phyloP scores from a whole-genome alignment of 176 grass and related monocot genomes.

The Lolium perenne region DNA sequence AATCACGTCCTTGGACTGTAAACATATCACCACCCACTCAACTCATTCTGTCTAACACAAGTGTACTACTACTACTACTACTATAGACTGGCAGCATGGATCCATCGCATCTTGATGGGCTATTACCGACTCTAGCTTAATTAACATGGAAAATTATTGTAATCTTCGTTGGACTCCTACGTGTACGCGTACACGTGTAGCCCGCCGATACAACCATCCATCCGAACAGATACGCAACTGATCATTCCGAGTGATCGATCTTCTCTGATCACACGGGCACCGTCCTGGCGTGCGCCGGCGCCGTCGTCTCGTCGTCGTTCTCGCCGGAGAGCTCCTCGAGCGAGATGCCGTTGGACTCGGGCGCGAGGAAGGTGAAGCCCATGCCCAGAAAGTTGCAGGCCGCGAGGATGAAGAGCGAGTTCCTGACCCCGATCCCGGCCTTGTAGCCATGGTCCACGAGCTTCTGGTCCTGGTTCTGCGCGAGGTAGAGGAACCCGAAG shows the following conservation, averaged over 20 bases:
- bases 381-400: too few relatives aligned
- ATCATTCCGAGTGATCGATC: not conserved
- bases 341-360: too few relatives aligned
- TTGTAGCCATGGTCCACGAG: too few relatives aligned
- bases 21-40: not conserved
- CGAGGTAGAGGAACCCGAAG: conserved; percentile 75
- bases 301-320: too few relatives aligned
- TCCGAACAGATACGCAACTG: not conserved
- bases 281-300: too few relatives aligned
- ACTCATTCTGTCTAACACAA: not conserved
- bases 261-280: not conserved
- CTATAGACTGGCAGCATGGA: not conserved
- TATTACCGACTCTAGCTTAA: not conserved
- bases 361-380: too few relatives aligned
- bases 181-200: too few relatives aligned
- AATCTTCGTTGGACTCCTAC: not conserved
- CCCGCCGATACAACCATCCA: not conserved
- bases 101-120: not conserved
- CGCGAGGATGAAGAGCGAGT: too few relatives aligned
- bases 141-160: not conserved
- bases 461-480: conserved; percentile 53
- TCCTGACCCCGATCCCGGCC: too few relatives aligned
- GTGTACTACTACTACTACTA: not conserved
- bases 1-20: not conserved
- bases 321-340: too few relatives aligned